Evolutionary conservation across 1,139 yeast genomes (phyloP).

Genomic region (Scheffersomyces quercinus): DNA sequence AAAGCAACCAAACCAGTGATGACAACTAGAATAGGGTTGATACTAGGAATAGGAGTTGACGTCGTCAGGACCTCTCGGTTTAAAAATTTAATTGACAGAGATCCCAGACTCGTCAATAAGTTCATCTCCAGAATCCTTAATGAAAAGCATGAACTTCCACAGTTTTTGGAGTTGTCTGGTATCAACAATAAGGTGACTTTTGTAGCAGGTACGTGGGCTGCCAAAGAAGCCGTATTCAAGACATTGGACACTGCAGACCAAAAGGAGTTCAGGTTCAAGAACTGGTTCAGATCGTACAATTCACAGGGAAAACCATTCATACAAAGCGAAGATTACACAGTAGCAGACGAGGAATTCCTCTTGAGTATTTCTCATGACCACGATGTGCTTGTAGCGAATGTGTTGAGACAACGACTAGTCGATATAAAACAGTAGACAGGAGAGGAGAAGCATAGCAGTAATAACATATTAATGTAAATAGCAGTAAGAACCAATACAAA

Average conservation of each 20-base stretch:
- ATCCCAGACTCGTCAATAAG: conserved; percentile 31
- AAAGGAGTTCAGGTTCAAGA: conserved; percentile 49
- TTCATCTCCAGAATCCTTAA: conserved; percentile 54
- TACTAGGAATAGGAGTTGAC: conserved; percentile 63
- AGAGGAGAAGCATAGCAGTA: background rate
- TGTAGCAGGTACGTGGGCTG: conserved; percentile 69
- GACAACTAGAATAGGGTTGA: too few species aligned
- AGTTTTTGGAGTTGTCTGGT: conserved; percentile 25
- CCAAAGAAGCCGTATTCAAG: conserved; percentile 75
- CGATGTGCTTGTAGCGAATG: conserved; percentile 51
- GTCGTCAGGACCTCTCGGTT: conserved; percentile 55
- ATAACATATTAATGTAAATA: too few species aligned
- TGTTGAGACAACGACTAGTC: conserved; percentile 38
- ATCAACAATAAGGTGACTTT: conserved; percentile 26
- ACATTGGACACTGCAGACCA: conserved; percentile 55
- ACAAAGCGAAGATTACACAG: conserved; percentile 6
- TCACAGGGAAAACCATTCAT: conserved; percentile 42
- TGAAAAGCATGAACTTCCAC: conserved; percentile 45
- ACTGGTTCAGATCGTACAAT: conserved; percentile 58
- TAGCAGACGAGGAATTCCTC: conserved; percentile 46
- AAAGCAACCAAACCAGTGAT: too few species aligned
- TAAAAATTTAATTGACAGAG: conserved; percentile 32
- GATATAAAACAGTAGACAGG: background rate
- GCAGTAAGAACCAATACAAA: too few species aligned
- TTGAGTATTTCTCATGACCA: conserved; percentile 68